A percentile compares a stretch with the other conserved stretches of the same genome.
These are phyloP conservation scores for Lignosus rhinocerotis DNA, from an alignment of 1,284 basidiomycete species.

Conservation along the genomic window DNA sequence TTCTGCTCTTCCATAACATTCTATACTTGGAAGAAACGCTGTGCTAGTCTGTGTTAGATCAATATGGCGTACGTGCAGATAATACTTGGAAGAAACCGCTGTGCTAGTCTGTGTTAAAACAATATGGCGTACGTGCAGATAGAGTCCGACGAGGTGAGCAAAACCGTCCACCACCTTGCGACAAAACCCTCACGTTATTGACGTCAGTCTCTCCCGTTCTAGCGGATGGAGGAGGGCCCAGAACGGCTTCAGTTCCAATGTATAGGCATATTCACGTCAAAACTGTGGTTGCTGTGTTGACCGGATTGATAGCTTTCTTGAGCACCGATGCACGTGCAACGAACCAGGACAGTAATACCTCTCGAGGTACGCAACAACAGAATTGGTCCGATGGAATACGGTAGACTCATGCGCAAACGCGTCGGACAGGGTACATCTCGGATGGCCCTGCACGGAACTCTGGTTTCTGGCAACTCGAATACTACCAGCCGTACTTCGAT, in stretches of 20 bases:
- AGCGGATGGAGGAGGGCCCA: slow-evolving; percentile 38
- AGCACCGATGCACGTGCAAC: slow-evolving; percentile 29
- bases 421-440: slow-evolving; percentile 40
- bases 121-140: slow-evolving; percentile 35
- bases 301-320: slow-evolving; percentile 28
- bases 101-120: no score
- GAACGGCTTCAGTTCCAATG: slow-evolving; percentile 37
- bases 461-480: slow-evolving; percentile 76
- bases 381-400: neutral
- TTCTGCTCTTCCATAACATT: neutral
- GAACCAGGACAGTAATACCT: slow-evolving; percentile 19
- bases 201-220: slow-evolving; percentile 16
- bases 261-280: slow-evolving; percentile 10
- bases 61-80: slow-evolving; percentile 35
- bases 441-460: slow-evolving; percentile 37
- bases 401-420: neutral
- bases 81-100: neutral
- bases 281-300: neutral
- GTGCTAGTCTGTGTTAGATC: no score
- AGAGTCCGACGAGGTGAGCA: slow-evolving; percentile 35
- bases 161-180: neutral
- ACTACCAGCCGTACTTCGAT: slow-evolving; percentile 81
- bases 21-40: neutral
- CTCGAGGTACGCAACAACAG: slow-evolving; percentile 25
- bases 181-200: slow-evolving; percentile 17